Evolutionary conservation across 2,329 filamentous ascomycete species (phyloP).

Genomic region (Aspergillus calidoustus): DNA sequence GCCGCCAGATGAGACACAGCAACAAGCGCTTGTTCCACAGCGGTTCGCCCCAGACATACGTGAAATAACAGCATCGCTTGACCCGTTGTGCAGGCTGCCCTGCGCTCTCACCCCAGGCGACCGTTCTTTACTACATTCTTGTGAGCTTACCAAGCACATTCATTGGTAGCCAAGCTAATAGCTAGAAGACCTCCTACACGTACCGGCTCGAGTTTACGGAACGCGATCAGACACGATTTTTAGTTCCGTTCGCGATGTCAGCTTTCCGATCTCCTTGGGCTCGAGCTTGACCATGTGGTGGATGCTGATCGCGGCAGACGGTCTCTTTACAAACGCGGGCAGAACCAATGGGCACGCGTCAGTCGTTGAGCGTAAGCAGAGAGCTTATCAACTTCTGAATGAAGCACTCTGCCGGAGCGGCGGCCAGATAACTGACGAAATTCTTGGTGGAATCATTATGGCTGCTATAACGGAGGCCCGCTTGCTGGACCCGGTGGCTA

Average conservation of each 20-base stretch:
- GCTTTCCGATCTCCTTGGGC: background rate
- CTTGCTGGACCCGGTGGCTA: background rate
- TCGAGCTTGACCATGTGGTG: background rate
- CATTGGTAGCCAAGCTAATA: background rate
- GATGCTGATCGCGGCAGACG: conserved; percentile 3
- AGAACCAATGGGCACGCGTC: background rate
- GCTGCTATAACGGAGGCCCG: conserved; percentile 3
- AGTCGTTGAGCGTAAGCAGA: background rate
- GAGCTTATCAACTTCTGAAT: background rate
- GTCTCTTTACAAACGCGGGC: background rate
- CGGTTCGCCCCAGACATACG: background rate
- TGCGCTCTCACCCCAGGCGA: background rate
- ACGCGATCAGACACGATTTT: conserved; percentile 1
- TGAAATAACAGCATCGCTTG: conserved; percentile 3
- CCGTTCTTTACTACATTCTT: conserved; percentile 1
- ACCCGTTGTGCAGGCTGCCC: conserved; percentile 4
- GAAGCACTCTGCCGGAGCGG: background rate
- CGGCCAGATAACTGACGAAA: background rate
- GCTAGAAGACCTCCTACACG: background rate
- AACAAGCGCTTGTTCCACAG: background rate
- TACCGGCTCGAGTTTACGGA: background rate
- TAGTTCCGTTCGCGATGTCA: conserved; percentile 4
- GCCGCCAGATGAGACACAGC: background rate
- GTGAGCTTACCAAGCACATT: background rate
- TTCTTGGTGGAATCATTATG: conserved; percentile 3